Evolutionary conservation across 2,329 filamentous ascomycete genomes (phyloP).

Genomic region (Ceratocystiopsis brevicomis): DNA sequence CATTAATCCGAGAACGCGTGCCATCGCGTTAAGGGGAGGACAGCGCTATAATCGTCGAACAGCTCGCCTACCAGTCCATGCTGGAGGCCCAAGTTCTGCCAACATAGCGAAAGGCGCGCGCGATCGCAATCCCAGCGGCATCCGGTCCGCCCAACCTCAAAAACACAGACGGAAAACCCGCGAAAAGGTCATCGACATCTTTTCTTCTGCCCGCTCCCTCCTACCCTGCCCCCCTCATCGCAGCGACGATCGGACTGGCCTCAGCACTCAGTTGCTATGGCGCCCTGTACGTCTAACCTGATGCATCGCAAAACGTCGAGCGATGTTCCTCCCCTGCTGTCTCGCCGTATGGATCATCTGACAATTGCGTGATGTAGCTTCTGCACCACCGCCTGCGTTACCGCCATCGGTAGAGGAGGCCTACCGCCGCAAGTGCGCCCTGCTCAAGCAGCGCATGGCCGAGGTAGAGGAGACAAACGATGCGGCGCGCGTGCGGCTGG

Average conservation of each 20-base stretch:
- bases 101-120: no score
- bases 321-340: no score
- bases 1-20: slow-evolving; percentile 3
- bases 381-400: slow-evolving; percentile 15
- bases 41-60: not conserved
- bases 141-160: no score
- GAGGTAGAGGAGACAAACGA: slow-evolving; percentile 90
- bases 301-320: no score
- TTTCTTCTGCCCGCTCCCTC: not conserved
- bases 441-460: slow-evolving; percentile 74
- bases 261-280: slow-evolving; percentile 2
- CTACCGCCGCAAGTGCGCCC: slow-evolving; percentile 91
- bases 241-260: not conserved
- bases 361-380: no score
- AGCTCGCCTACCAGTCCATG: not conserved
- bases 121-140: no score
- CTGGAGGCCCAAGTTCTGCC: no score
- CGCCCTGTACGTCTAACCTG: slow-evolving; percentile 5
- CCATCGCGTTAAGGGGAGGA: no score
- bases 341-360: no score
- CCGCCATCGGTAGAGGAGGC: slow-evolving; percentile 89
- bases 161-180: no score
- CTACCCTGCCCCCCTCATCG: not conserved
- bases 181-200: not conserved
- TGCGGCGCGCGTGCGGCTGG: slow-evolving; percentile 57